These are phyloP conservation scores for Scheffersomyces cryptocercus DNA, from an alignment of 1,139 yeast species.

Conservation along the genomic window DNA sequence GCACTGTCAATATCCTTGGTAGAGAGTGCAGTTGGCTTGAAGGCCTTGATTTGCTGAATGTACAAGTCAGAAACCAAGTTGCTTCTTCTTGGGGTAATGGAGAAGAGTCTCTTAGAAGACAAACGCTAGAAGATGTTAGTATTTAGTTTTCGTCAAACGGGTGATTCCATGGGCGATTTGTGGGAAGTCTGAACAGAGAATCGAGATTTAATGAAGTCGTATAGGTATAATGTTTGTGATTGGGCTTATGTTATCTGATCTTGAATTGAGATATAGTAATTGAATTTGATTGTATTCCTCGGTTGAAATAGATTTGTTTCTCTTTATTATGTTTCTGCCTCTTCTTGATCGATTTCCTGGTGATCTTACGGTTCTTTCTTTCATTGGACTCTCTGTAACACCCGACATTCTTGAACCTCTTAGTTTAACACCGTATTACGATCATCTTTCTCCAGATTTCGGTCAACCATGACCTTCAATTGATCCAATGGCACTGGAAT, in stretches of 20 bases:
- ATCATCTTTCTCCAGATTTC: too few relatives aligned
- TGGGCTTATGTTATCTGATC: not conserved
- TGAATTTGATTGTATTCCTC: too few relatives aligned
- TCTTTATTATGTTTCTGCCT: too few relatives aligned
- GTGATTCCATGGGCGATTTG: not conserved
- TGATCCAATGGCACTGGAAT: too few relatives aligned
- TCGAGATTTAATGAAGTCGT: not conserved
- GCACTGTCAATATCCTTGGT: slow-evolving; percentile 75
- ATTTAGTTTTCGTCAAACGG: not conserved
- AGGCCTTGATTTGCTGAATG: slow-evolving; percentile 81
- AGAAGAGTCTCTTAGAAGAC: slow-evolving; percentile 44
- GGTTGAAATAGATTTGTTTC: too few relatives aligned
- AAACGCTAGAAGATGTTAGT: slow-evolving; percentile 24
- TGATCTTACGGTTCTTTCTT: too few relatives aligned
- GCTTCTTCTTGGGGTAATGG: slow-evolving; percentile 46
- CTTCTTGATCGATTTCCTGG: too few relatives aligned
- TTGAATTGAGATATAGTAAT: not conserved
- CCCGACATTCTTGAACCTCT: too few relatives aligned
- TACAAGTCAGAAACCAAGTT: slow-evolving; percentile 85
- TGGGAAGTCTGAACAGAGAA: too few relatives aligned
- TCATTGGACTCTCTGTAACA: too few relatives aligned
- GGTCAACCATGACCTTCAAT: too few relatives aligned
- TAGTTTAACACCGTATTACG: too few relatives aligned
- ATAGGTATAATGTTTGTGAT: not conserved
- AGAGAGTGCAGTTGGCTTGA: slow-evolving; percentile 79